Conservation (phyloP, 306 rosid genomes). For the Casuarina glauca region DNA sequence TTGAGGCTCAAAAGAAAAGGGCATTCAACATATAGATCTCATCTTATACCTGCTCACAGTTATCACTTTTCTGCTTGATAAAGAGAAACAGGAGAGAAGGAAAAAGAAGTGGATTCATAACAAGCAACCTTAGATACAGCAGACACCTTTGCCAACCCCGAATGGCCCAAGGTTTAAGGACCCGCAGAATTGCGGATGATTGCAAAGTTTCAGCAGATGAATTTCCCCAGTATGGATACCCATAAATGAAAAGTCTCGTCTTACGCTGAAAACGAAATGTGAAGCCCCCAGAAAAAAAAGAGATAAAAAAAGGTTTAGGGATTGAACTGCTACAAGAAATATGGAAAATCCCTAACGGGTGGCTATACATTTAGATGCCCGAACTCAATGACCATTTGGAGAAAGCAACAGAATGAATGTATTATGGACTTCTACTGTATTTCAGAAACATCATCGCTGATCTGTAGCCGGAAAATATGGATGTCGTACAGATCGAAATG, state of each 20-base stretch:
- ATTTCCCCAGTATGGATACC: neutral
- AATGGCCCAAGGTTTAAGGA: neutral
- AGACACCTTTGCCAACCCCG: neutral
- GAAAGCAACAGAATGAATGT: slow-evolving; percentile 4
- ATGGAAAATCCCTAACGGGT: neutral
- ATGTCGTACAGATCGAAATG: neutral
- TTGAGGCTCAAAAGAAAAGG: neutral
- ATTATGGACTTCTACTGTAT: neutral
- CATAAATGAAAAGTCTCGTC: neutral
- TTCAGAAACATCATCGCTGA: neutral
- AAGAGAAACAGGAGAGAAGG: neutral
- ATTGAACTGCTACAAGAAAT: neutral
- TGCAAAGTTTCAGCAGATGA: neutral
- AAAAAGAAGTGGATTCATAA: neutral
- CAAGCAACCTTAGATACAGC: neutral
- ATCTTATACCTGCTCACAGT: neutral
- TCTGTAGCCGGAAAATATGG: neutral
- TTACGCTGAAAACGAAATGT: neutral
- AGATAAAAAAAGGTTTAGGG: neutral
- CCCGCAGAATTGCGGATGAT: neutral
- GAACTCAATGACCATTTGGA: neutral
- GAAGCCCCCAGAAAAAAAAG: neutral
- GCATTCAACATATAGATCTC: neutral
- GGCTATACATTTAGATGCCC: too few relatives aligned
- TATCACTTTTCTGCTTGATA: neutral